These are phyloP conservation scores for Tephrocybe sp. DNA, from an alignment of 768 basidiomycete genomes.

Conservation along the genomic window DNA sequence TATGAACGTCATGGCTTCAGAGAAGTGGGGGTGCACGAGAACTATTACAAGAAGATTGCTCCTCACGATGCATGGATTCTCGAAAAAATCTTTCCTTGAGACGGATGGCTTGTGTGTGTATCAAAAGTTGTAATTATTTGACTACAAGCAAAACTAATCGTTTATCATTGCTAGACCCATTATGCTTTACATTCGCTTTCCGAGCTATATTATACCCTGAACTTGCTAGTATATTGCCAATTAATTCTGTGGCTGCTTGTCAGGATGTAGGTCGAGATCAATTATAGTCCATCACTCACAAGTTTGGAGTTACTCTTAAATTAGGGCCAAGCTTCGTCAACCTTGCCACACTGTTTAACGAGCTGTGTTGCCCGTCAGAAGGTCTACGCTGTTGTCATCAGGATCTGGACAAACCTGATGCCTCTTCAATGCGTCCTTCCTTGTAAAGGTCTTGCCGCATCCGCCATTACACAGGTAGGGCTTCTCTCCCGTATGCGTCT, in stretches of 20 bases:
- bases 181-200: conserved; percentile 7
- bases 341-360: conserved; percentile 75
- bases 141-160: background rate
- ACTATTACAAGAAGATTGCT: conserved; percentile 87
- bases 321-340: conserved; percentile 50
- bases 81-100: conserved; percentile 50
- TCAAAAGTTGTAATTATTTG: background rate
- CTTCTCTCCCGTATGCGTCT: conserved; percentile 84
- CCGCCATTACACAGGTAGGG: conserved; percentile 81
- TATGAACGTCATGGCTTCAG: conserved; percentile 83
- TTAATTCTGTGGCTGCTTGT: conserved; percentile 9
- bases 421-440: conserved; percentile 83
- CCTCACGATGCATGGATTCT: conserved; percentile 88
- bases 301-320: background rate
- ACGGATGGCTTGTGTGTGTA: conserved; percentile 1
- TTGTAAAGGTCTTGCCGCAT: conserved; percentile 84
- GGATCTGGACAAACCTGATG: conserved; percentile 59
- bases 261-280: background rate
- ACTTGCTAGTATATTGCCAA: conserved; percentile 9
- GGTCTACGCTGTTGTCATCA: conserved; percentile 8
- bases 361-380: conserved; percentile 41
- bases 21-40: conserved; percentile 59
- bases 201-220: conserved; percentile 16
- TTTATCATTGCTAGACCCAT: conserved; percentile 1
- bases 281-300: conserved; percentile 2